phyloP scores from a whole-genome alignment of 1,284 basidiomycete genomes.

The Sporisorium scitamineum region DNA sequence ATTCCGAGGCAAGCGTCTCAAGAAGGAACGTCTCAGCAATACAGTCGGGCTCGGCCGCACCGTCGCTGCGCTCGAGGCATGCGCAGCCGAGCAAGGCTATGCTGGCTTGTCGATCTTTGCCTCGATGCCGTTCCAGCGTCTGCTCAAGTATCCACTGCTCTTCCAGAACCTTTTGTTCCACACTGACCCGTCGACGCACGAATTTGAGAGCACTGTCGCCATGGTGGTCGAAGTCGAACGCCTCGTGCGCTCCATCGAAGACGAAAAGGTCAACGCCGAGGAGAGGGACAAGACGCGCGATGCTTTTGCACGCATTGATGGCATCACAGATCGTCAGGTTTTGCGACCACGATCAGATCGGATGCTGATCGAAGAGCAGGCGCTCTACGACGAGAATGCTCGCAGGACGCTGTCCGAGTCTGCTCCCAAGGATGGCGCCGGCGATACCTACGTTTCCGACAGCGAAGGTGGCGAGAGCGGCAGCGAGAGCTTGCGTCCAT shows the following conservation, averaged over 20 bases:
- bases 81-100: slow-evolving; percentile 86
- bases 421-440: slow-evolving; percentile 36
- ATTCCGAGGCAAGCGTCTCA: slow-evolving; percentile 59
- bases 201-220: slow-evolving; percentile 93
- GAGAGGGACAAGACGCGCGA: slow-evolving; percentile 94
- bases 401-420: slow-evolving; percentile 63
- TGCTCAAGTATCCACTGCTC: slow-evolving; percentile 95
- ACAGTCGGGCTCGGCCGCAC: slow-evolving; percentile 61
- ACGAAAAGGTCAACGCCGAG: slow-evolving; percentile 95
- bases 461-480: slow-evolving; percentile 40
- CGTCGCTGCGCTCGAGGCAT: slow-evolving; percentile 76
- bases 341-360: slow-evolving; percentile 89
- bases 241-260: slow-evolving; percentile 94
- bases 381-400: slow-evolving; percentile 70
- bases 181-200: slow-evolving; percentile 94
- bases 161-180: slow-evolving; percentile 86
- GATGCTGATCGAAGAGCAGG: slow-evolving; percentile 84
- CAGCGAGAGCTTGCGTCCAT: slow-evolving; percentile 16
- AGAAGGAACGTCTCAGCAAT: slow-evolving; percentile 57
- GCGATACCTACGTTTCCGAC: slow-evolving; percentile 21
- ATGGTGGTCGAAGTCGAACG: slow-evolving; percentile 97
- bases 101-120: slow-evolving; percentile 92
- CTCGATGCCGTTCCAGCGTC: slow-evolving; percentile 94
- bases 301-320: slow-evolving; percentile 93
- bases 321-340: slow-evolving; percentile 74